Evolutionary conservation across 805 yeast genomes (phyloP).

Genomic region (Candida fluviatilis): DNA sequence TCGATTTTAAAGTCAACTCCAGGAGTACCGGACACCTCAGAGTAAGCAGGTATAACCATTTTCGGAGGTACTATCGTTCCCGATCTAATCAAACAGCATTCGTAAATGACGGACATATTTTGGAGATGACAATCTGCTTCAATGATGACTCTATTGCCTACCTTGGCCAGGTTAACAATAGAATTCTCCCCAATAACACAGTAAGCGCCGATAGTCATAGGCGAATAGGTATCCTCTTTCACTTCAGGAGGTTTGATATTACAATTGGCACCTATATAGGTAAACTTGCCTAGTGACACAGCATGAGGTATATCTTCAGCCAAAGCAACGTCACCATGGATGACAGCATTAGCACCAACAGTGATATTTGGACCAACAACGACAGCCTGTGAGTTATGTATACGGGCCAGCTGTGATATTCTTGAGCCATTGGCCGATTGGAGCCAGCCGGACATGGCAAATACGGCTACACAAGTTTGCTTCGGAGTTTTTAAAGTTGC

Average conservation of each 20-base stretch:
- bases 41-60: constrained; percentile 49
- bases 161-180: constrained; percentile 28
- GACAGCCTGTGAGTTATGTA: not conserved
- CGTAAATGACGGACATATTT: constrained; percentile 40
- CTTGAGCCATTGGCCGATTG: constrained; percentile 2
- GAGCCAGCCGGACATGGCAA: constrained; percentile 1
- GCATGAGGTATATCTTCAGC: constrained; percentile 6
- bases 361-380: constrained; percentile 2
- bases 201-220: constrained; percentile 45
- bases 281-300: constrained; percentile 44
- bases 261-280: constrained; percentile 31
- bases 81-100: constrained; percentile 46
- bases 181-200: constrained; percentile 36
- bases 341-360: not conserved
- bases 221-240: constrained; percentile 14
- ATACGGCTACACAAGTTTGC: not conserved
- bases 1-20: constrained; percentile 25
- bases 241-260: constrained; percentile 16
- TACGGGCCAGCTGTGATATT: constrained; percentile 1
- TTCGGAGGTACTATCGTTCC: constrained; percentile 39
- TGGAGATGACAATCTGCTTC: constrained; percentile 39
- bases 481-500: not conserved
- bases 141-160: constrained; percentile 49
- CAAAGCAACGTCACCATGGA: not conserved
- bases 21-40: constrained; percentile 40